Percentiles rank a stretch among this genome's conserved stretches.
Evolutionary conservation across 202 grass and related monocot species (phyloP).

Genomic region (Setaria viridis): DNA sequence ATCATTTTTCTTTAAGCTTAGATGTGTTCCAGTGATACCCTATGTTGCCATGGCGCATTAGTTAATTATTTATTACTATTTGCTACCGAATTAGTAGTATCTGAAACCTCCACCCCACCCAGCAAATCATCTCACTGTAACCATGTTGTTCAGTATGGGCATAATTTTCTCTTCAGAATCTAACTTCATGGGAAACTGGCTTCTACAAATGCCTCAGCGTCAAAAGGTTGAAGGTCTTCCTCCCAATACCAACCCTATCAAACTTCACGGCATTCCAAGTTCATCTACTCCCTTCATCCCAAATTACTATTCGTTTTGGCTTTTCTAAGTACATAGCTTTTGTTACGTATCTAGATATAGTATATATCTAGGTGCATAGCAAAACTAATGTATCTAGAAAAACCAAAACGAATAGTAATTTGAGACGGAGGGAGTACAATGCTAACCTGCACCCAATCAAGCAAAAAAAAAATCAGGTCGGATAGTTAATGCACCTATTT

Average conservation of each 20-base stretch:
- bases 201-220: slow-evolving; percentile 90
- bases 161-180: not conserved
- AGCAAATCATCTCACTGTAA: slow-evolving; percentile 25
- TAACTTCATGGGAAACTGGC: slow-evolving; percentile 81
- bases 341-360: too few species aligned
- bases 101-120: not conserved
- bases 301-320: too few species aligned
- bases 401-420: too few species aligned
- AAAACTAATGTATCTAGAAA: too few species aligned
- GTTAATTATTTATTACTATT: slow-evolving; percentile 14
- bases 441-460: slow-evolving; percentile 68
- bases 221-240: slow-evolving; percentile 96
- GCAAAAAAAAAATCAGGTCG: not conserved
- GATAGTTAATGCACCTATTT: not conserved
- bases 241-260: slow-evolving; percentile 80
- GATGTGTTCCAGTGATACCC: slow-evolving; percentile 3
- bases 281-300: slow-evolving; percentile 52
- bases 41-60: not conserved
- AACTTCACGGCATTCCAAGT: slow-evolving; percentile 96
- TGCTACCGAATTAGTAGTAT: slow-evolving; percentile 28
- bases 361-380: too few species aligned
- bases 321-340: too few species aligned
- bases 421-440: slow-evolving; percentile 36
- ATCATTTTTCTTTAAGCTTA: slow-evolving; percentile 16
- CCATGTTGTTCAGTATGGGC: slow-evolving; percentile 13